Evolutionary conservation across 2,329 filamentous ascomycete genomes (phyloP), one percentile per base, ranked within the genome.

Genomic region (Penicillium sp.): DNA sequence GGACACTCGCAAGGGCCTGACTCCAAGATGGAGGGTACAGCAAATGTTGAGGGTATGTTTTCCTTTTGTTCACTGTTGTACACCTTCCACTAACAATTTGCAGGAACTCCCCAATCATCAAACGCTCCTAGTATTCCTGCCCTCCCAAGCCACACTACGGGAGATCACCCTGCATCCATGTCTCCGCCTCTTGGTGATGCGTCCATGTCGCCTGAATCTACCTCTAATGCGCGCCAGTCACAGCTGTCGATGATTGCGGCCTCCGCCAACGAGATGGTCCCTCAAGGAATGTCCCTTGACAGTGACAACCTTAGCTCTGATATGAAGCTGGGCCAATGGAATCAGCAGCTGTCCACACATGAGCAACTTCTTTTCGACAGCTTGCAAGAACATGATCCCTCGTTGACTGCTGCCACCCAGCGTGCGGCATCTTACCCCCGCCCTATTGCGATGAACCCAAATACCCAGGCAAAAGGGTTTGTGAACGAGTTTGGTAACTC

Each of bases 161-260:
- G 62, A 38, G 72, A 75, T 43, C 71, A 69, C 12, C 62, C 62
- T 15, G 56, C 67, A n/a, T 74, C 73, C 38, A 69, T 69, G 51
- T 76, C 74, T 15, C 73, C 74, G 43, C 65, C 66, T 9, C 62
- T 74, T 55, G 67, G 65, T 15, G 70, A 75, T 55, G 56, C 65
- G 37, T 71, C 72, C 17, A 60, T 76, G 62, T 71, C 71, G 3
- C 67, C 71, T 21, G 75, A 78, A 23, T 67, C 73, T 21, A 60
- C 69, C 27, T 66, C 70, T 35, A 74, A 74, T 60, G 71, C 69
- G 46, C 75, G 74, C 33, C 74, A 77, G 58, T 75, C 77, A 35
- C 75, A 78, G 54, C 69, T 80, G 46, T 79, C 76, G 25, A 69
- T 78, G 66, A 79, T 80, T 46, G 77, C 77, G 9, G 77, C 77